Evolutionary conservation across 805 yeast genomes (phyloP).

Genomic region (Nakazawaea wyomingensis): DNA sequence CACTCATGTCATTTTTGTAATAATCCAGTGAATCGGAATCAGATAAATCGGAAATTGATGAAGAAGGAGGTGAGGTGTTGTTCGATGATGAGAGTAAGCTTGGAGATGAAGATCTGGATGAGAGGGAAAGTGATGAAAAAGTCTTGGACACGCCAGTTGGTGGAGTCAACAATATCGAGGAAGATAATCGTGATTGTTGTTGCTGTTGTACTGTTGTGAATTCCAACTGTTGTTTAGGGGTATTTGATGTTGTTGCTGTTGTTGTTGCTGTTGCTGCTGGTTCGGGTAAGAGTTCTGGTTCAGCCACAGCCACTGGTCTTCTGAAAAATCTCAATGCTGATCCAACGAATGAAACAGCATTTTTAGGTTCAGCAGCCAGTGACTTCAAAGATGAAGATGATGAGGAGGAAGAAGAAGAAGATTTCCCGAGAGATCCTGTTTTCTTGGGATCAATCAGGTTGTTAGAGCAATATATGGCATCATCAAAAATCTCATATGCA

Average conservation of each 20-base stretch:
- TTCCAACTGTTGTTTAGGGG: conserved; percentile 7
- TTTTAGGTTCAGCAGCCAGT: not conserved
- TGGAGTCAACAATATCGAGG: conserved; percentile 2
- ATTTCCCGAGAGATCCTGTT: no score
- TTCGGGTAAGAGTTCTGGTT: conserved; percentile 6
- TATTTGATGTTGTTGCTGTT: conserved; percentile 5
- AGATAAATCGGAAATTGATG: conserved; percentile 14
- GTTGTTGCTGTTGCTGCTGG: conserved; percentile 15
- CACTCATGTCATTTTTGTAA: conserved; percentile 3
- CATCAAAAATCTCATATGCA: conserved; percentile 63
- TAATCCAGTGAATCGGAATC: conserved; percentile 15
- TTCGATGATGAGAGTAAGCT: conserved; percentile 21
- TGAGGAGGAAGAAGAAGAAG: no score
- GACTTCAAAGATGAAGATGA: not conserved
- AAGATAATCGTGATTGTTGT: conserved; percentile 15
- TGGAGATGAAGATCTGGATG: conserved; percentile 26
- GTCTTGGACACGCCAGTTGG: conserved; percentile 8
- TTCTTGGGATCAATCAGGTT: conserved; percentile 2
- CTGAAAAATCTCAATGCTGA: conserved; percentile 11
- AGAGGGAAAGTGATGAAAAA: conserved; percentile 15
- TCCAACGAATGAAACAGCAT: conserved; percentile 3
- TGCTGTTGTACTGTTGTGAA: conserved; percentile 15
- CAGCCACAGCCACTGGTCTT: not conserved
- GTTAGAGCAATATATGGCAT: conserved; percentile 44
- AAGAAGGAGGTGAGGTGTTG: conserved; percentile 25